These are phyloP conservation scores for Sisymbrium irio DNA, from an alignment of 345 rosid species.

Conservation along the genomic window DNA sequence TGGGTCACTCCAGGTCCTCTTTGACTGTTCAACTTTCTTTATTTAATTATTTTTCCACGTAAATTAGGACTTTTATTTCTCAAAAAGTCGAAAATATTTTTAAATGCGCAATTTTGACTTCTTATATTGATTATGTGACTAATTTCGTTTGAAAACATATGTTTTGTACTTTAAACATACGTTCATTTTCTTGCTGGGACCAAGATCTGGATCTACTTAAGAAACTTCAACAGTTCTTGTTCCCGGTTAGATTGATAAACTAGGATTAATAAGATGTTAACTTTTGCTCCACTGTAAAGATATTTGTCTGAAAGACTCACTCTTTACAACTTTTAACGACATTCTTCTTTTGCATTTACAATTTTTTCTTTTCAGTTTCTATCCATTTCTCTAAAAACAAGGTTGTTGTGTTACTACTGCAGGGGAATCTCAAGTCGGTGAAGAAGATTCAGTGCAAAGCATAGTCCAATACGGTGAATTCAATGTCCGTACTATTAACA, in stretches of 20 bases:
- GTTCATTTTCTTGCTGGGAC: background rate
- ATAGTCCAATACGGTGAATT: constrained; percentile 56
- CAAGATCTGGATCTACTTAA: constrained; percentile 1
- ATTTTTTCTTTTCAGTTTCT: background rate
- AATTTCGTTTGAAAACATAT: no score
- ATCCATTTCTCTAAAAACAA: background rate
- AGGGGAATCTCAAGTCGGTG: constrained; percentile 62
- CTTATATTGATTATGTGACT: background rate
- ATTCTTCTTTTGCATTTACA: background rate
- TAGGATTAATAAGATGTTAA: background rate
- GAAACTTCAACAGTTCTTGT: background rate
- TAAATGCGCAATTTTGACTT: background rate
- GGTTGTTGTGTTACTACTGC: constrained; percentile 18
- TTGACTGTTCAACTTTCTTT: background rate
- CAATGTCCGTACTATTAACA: constrained; percentile 23
- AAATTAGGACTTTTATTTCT: background rate
- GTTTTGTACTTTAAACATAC: background rate
- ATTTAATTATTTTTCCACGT: background rate
- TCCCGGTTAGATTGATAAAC: background rate
- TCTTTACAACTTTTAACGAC: background rate
- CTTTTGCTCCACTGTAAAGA: background rate
- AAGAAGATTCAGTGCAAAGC: constrained; percentile 48
- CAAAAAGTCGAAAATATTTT: background rate
- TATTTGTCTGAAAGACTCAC: background rate
- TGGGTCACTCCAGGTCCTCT: constrained; percentile 86